Evolutionary conservation across 2,329 filamentous ascomycete genomes (phyloP), one percentile per base, ranked within the genome.

Genomic region (Sphaceloma murrayae): DNA sequence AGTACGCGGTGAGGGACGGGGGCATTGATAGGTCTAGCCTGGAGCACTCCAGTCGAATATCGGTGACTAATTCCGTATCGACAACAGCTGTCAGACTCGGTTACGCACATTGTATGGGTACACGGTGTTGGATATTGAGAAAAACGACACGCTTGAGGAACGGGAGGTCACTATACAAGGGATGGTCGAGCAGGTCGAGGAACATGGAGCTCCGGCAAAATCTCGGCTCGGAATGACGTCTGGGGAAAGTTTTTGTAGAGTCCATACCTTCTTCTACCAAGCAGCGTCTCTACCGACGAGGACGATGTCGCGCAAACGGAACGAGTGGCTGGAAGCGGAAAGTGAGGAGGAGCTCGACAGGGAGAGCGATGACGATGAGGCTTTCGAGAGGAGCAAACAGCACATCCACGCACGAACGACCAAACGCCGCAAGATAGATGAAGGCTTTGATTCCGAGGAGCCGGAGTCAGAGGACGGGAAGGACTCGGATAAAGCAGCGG

Each of bases 261-360:
- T 9, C 13, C 5, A 19, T 5, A 27, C 11, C n/a, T n/a, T 24
- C 10, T 26, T 3, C 6, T 26, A 4, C 13, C n/a, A 2, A 16
- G 31, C n/a, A 34, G 6, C 10, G 17, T 19, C n/a, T 17, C n/a
- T n/a, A 34, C 13, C n/a, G 5, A 22, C 13, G n/a, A 86, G 87
- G 82, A 63, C 78, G n/a, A n/a, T n/a, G 1, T 68, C 75, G 30
- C 74, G 80, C 56, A 85, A 82, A 57, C 74, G 74, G 53, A 86
- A 86, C 60, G 74, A 83, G 43, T 88, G 81, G 54, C 73, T 88
- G 46, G 67, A 70, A n/a, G 62, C 61, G 17, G 63, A 64, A 19
- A 64, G 64, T 29, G 69, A 66, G 26, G 67, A 65, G 2, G 61
- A 59, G 7, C 67, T n/a, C n/a, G n/a, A n/a, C n/a, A n/a, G n/a